phyloP scores from a whole-genome alignment of 208 protist species.

The Trypanosomatidae sp. region DNA sequence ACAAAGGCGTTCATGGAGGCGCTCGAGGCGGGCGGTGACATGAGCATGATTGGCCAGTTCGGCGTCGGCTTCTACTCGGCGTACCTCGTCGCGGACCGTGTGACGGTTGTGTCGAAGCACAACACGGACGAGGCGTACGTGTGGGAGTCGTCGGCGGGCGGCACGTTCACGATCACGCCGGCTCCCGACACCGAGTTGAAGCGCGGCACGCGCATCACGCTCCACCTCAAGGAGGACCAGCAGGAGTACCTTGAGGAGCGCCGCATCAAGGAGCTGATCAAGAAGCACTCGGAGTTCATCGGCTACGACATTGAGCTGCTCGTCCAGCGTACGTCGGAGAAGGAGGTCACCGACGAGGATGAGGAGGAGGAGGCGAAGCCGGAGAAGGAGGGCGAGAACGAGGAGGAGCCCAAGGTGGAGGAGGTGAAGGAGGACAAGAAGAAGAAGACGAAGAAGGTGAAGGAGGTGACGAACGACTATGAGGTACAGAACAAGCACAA shows the following conservation, averaged over 20 bases:
- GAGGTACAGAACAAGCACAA: slow-evolving; percentile 98
- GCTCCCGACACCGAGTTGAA: slow-evolving; percentile 90
- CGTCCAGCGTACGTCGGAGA: slow-evolving; percentile 36
- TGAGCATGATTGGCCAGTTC: slow-evolving; percentile 99
- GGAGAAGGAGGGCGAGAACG: slow-evolving; percentile 16
- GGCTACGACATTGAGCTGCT: slow-evolving; percentile 98
- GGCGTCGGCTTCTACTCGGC: slow-evolving; percentile 99
- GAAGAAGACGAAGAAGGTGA: slow-evolving; percentile 36
- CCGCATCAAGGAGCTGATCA: slow-evolving; percentile 89
- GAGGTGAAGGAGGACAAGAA: slow-evolving; percentile 11
- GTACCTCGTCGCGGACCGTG: slow-evolving; percentile 98
- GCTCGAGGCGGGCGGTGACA: slow-evolving; percentile 31
- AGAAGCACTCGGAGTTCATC: slow-evolving; percentile 99
- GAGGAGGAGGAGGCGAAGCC: slow-evolving; percentile 60
- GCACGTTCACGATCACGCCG: slow-evolving; percentile 87
- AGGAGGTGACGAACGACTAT: slow-evolving; percentile 79
- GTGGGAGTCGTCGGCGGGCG: slow-evolving; percentile 96
- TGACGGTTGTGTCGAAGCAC: slow-evolving; percentile 94
- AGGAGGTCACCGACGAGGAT: slow-evolving; percentile 38
- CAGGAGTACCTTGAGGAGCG: slow-evolving; percentile 91
- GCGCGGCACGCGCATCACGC: slow-evolving; percentile 94
- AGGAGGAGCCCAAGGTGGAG: slow-evolving; percentile 40
- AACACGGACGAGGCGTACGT: slow-evolving; percentile 89
- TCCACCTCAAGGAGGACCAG: slow-evolving; percentile 94
- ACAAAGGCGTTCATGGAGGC: slow-evolving; percentile 95